Evolutionary conservation across 768 basidiomycete genomes (phyloP).

Genomic region (Trametes meyenii): DNA sequence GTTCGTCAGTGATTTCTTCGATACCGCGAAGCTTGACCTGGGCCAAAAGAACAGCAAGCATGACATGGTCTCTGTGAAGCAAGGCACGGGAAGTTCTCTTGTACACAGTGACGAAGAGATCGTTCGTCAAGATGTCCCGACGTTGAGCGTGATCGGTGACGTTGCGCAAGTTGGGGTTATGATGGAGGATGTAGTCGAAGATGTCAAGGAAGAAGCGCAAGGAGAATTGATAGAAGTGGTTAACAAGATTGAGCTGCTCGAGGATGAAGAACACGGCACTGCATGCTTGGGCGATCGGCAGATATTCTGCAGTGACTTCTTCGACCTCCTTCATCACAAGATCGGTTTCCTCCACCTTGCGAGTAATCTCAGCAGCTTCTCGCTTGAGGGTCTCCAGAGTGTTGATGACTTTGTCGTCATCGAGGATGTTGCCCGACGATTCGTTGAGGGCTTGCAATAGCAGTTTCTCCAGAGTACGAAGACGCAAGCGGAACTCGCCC

Average conservation of each 20-base stretch:
- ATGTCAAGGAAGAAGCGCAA: slow-evolving; percentile 97
- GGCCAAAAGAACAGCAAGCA: slow-evolving; percentile 87
- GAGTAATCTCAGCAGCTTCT: slow-evolving; percentile 94
- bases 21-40: slow-evolving; percentile 84
- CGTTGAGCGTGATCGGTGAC: slow-evolving; percentile 74
- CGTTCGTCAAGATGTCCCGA: slow-evolving; percentile 78
- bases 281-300: slow-evolving; percentile 93
- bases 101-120: slow-evolving; percentile 89
- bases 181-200: slow-evolving; percentile 91
- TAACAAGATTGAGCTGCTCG: slow-evolving; percentile 90
- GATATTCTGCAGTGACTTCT: slow-evolving; percentile 91
- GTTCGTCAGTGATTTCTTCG: slow-evolving; percentile 80
- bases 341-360: slow-evolving; percentile 96
- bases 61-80: slow-evolving; percentile 86
- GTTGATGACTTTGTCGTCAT: slow-evolving; percentile 97
- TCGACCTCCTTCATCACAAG: slow-evolving; percentile 96
- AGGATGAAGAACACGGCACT: slow-evolving; percentile 96
- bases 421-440: slow-evolving; percentile 94
- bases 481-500: slow-evolving; percentile 93
- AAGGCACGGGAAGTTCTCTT: slow-evolving; percentile 88
- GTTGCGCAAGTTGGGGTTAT: slow-evolving; percentile 86
- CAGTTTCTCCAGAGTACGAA: slow-evolving; percentile 90
- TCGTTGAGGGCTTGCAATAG: slow-evolving; percentile 95
- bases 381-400: slow-evolving; percentile 94
- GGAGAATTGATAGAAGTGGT: slow-evolving; percentile 99